Evolutionary conservation across 495 filamentous ascomycete genomes (phyloP), one percentile per base, ranked within the genome.

Genomic region (Xylaria bambusicola): DNA sequence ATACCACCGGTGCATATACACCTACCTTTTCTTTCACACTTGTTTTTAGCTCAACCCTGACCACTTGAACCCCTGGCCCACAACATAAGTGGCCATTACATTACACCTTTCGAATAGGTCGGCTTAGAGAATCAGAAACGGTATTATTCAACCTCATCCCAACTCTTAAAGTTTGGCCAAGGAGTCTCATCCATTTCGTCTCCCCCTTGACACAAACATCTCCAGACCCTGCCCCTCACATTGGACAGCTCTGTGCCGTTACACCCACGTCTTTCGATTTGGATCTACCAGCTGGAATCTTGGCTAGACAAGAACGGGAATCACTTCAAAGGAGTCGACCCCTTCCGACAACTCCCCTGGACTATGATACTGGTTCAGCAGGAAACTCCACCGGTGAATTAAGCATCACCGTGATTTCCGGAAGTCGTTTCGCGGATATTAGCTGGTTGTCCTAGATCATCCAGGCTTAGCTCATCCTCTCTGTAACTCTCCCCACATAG

Each of bases 181-280:
- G n/a, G 9, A 6, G 38, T 29, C 52, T 54, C 17, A 20, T 33
- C 38, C n/a, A 44, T 17, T 31, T 17, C 31, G 6, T 18, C 24
- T 54, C 9, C 40, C 33, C 36, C 40, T 54, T 44, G 36, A 54
- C 36, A 31, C 18, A 20, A 29, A 31, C 36, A 23, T 29, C 52
- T 38, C 52, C 52, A 26, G 40, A 52, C 24, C n/a, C 21, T 51
- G 17, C 56, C 47, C 45, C 46, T 58, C 56, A 48, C 56, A 6
- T 51, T 36, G 26, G 36, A 8, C 35, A 58, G 17, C 27, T 24
- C 10, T 44, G 33, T 17, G 5, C 56, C 47, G 35, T 50, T 44
- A 17, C 53, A 36, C 17, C n/a, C 46, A 20, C 35, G 35, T 6
- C 56, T 15, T 26, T 51, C 15, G 10, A 33, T 27, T 15, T 26